Evolutionary conservation across 768 basidiomycete genomes (phyloP).

Genomic region (Mycena rosella): DNA sequence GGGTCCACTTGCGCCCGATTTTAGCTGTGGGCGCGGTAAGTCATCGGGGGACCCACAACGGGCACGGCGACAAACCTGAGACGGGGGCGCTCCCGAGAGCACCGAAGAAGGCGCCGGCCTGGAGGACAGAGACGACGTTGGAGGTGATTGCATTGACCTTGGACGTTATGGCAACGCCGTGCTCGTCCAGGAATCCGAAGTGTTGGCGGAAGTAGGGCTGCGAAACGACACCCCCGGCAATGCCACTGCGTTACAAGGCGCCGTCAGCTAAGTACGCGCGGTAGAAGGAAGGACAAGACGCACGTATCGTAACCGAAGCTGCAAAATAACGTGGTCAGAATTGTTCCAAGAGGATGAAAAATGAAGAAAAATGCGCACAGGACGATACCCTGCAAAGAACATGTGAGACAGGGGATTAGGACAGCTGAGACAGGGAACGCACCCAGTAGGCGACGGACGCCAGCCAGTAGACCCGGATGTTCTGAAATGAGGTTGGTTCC

Average conservation of each 20-base stretch:
- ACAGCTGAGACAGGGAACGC: constrained; percentile 50
- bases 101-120: constrained; percentile 92
- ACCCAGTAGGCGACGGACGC: constrained; percentile 83
- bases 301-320: constrained; percentile 70
- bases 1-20: constrained; percentile 76
- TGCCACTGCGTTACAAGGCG: constrained; percentile 36
- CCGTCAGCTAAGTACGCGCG: background rate
- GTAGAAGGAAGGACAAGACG: constrained; percentile 42
- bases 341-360: too few species aligned
- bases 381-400: constrained; percentile 17
- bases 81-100: constrained; percentile 80
- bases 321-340: too few species aligned
- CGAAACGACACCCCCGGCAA: constrained; percentile 78
- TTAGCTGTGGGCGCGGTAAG: constrained; percentile 52
- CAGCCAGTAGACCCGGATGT: constrained; percentile 53
- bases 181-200: constrained; percentile 68
- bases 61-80: constrained; percentile 74
- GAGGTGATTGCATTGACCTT: constrained; percentile 48
- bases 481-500: too few species aligned
- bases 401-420: background rate
- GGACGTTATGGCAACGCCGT: constrained; percentile 55
- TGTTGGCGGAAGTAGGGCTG: constrained; percentile 69
- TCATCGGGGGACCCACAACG: background rate
- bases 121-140: constrained; percentile 91
- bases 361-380: background rate